A percentile compares a stretch with the other conserved stretches of the same genome.
phyloP scores from a whole-genome alignment of 164 flowering plant genomes.

The Akebia trifoliata region DNA sequence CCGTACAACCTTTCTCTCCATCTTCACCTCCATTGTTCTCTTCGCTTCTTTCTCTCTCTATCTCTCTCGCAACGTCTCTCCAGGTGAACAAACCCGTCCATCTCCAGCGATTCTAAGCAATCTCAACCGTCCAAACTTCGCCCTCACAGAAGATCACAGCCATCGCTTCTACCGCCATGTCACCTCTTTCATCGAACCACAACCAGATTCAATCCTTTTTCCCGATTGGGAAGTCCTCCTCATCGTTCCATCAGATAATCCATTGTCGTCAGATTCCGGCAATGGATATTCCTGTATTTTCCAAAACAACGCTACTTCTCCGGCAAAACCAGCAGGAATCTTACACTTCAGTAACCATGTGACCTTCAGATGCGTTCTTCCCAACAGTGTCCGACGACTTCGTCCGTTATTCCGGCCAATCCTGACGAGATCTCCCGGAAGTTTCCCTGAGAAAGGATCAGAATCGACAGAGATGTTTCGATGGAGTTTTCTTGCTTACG shows the following conservation, averaged over 20 bases:
- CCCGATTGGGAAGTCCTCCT: slow-evolving; percentile 77
- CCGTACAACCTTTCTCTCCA: slow-evolving; percentile 7
- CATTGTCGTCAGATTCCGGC: not conserved
- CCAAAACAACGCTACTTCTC: slow-evolving; percentile 44
- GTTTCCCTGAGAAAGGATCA: not conserved
- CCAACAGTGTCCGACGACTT: slow-evolving; percentile 38
- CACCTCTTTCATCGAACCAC: slow-evolving; percentile 4
- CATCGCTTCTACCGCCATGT: slow-evolving; percentile 13
- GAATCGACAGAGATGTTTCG: slow-evolving; percentile 31
- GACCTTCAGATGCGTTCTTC: slow-evolving; percentile 51
- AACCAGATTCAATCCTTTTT: slow-evolving; percentile 43
- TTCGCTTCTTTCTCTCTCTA: slow-evolving; percentile 7
- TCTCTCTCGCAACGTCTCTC: slow-evolving; percentile 11
- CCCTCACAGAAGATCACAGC: not conserved
- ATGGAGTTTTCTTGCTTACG: slow-evolving; percentile 59
- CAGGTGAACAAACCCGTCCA: not conserved
- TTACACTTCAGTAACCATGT: slow-evolving; percentile 29
- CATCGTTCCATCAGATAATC: slow-evolving; percentile 20
- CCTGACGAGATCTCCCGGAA: slow-evolving; percentile 17
- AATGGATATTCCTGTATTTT: slow-evolving; percentile 38
- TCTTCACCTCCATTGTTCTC: slow-evolving; percentile 15
- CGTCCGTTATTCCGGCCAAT: slow-evolving; percentile 40
- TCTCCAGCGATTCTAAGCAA: not conserved
- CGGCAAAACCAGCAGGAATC: slow-evolving; percentile 42
- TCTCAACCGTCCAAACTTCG: slow-evolving; percentile 1